Percentiles rank a stretch among this genome's conserved stretches.
These are phyloP conservation scores for Lipomyces starkeyi DNA, from an alignment of 805 yeast species.

Conservation along the genomic window DNA sequence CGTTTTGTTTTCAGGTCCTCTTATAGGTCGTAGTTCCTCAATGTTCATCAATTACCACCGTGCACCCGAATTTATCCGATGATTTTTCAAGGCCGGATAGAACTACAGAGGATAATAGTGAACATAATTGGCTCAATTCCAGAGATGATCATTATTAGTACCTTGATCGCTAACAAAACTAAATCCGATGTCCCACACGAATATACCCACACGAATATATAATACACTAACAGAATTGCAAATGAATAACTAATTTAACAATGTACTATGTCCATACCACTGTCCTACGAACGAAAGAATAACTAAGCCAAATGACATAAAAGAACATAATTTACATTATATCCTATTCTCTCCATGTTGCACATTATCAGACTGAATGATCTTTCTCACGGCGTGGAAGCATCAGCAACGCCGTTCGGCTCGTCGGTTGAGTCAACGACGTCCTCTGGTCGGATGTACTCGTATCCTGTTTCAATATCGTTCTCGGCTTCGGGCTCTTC, in stretches of 20 bases:
- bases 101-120: too few species aligned
- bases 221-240: neutral
- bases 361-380: neutral
- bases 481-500: neutral
- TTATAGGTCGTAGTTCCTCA: too few species aligned
- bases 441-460: neutral
- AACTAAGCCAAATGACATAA: neutral
- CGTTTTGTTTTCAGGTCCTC: too few species aligned
- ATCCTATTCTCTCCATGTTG: too few species aligned
- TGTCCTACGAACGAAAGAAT: neutral
- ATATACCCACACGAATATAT: too few species aligned
- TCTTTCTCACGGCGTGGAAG: too few species aligned
- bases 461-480: neutral
- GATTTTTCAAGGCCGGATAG: too few species aligned
- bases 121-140: too few species aligned
- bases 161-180: neutral
- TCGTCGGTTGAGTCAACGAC: neutral
- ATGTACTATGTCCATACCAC: neutral
- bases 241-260: neutral
- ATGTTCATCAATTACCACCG: too few species aligned
- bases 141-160: neutral
- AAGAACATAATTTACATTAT: neutral
- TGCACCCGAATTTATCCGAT: too few species aligned
- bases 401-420: neutral
- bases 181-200: neutral